Base-by-base conservation (phyloP, 371 early-diverging fungal species). In the Lichtheimia ornata region DNA sequence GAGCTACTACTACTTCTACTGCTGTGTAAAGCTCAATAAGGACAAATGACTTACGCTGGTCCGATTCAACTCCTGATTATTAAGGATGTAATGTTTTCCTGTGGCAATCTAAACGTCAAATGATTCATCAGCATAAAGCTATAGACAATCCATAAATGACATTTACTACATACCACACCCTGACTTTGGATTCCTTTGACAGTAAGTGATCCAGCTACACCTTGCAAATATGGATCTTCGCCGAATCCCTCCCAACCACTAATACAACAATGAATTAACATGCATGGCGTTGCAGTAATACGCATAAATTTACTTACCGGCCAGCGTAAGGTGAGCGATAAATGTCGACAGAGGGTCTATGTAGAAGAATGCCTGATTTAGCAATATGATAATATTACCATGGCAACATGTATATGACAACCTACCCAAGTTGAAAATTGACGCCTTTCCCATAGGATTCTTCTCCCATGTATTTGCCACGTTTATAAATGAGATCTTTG, bases 201-300 rank as follows among this genome's bases (percentile, higher is more conserved):
- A 9, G 72, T 75, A 50, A 71, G 60, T 0, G 61, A 59, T 53
- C 66, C 59, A 12, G 66, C 57, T 3, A 79, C 67, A 45, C 73
- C 79, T 11, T 71, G 52, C n/a, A 88, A 72, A 53, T 63, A 87
- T 11, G 88, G 87, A 55, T 88, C 88, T 63, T 79, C 88, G 51
- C 86, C 85, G 25, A 74, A 76, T 27, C 69, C 74, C 72, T 88
- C 88, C 83, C 84, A 88, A 45, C 72, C 80, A 62, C 88, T 35
- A 35, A 35, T 35, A 9, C 35, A 15, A 11, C 11, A 27, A 47
- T 14, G 14, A n/a, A 20, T 18, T 14, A 47, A 18, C 22, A 47
- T 47, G 49, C 11, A 47, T 1, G 12, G 14, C n/a, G 5, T 0
- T 47, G 11, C 4, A n/a, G 7, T 5, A n/a, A n/a, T 81, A 85